Base-by-base conservation (phyloP, 2,329 filamentous ascomycete genomes). In the Paramyrothecium sp. region DNA sequence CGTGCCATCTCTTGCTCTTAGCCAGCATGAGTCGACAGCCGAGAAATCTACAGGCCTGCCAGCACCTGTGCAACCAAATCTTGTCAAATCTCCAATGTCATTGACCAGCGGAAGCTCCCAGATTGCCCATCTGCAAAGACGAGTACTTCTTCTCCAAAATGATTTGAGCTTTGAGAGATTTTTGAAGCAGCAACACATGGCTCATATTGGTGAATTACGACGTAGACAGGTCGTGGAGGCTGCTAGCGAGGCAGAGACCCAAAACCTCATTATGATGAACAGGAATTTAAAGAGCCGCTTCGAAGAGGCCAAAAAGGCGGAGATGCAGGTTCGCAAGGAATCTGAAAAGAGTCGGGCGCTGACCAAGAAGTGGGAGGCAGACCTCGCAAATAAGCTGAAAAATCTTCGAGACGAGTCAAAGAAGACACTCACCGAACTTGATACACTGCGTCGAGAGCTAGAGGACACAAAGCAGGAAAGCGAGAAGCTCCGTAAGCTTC, bases 101-200 rank as follows among this genome's bases (percentile, higher is more conserved):
- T 64, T 69, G 11, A 67, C 69, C 51, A 71, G 77, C 54, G 54
- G 65, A 52, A 65, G 72, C 58, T 68, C 74, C 17, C 75, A 81
- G 57, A 66, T 81, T 26, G 75, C 81, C 1, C 84, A 86, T 61
- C 75, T 95, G 3, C 87, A 91, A 62, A 83, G 89, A 47, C 88
- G 92, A 64, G 83, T 92, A n/a, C 82, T 92, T 54, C 75, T 93
- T 2, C 73, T 95, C 12, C 86, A 89, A 49, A 95, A 93, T 60
- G 90, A 95, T 64, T 78, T 95, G 48, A 90, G 89, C 62, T 95
- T 94, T 66, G 91, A 95, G 70, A 82, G 89, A 23, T 94, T 92
- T 71, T 81, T 94, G 65, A 94, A 93, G 69, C 86, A 92, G 61
- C 91, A 95, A 66, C 91, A 94, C 69, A 84, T 93, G 62, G 84